A percentile compares a stretch with the other conserved stretches of the same genome.
Evolutionary conservation across 2,329 filamentous ascomycete genomes (phyloP).

Genomic region (Didymosphaeria variabile): DNA sequence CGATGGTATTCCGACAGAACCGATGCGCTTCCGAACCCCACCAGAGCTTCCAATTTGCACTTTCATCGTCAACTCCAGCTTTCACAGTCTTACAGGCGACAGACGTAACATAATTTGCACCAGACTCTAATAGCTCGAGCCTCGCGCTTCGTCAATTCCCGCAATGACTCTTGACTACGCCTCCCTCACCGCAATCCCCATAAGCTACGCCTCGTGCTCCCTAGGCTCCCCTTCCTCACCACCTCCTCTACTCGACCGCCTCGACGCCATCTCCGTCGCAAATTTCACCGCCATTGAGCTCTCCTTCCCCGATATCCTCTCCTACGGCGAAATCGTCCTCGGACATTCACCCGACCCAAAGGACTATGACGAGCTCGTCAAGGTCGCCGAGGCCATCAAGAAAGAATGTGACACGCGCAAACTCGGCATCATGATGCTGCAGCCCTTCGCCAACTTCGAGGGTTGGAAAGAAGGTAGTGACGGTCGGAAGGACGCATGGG

Average conservation of each 20-base stretch:
- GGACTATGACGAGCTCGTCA: slow-evolving; percentile 67
- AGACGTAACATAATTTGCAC: background rate
- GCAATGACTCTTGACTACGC: slow-evolving; percentile 48
- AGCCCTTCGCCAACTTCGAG: slow-evolving; percentile 81
- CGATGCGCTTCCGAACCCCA: slow-evolving; percentile 14
- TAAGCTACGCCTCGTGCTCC: slow-evolving; percentile 66
- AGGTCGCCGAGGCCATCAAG: slow-evolving; percentile 64
- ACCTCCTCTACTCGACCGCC: slow-evolving; percentile 65
- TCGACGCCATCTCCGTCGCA: slow-evolving; percentile 69
- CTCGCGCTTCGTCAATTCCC: background rate
- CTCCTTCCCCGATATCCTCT: slow-evolving; percentile 75
- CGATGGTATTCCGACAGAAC: slow-evolving; percentile 29
- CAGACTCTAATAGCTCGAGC: background rate
- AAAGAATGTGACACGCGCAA: slow-evolving; percentile 62
- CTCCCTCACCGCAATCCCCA: slow-evolving; percentile 54
- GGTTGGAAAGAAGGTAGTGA: slow-evolving; percentile 70
- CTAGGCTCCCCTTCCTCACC: slow-evolving; percentile 56
- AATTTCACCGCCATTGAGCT: slow-evolving; percentile 77
- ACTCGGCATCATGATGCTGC: slow-evolving; percentile 73
- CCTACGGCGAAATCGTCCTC: slow-evolving; percentile 65
- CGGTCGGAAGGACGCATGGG: slow-evolving; percentile 70
- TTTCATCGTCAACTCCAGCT: background rate
- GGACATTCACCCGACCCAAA: slow-evolving; percentile 62
- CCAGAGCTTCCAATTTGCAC: background rate
- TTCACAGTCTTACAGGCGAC: background rate